Percentiles rank a stretch among this genome's conserved stretches.
Conservation (phyloP, 768 basidiomycete species). For the Xanthoconium stramineum region DNA sequence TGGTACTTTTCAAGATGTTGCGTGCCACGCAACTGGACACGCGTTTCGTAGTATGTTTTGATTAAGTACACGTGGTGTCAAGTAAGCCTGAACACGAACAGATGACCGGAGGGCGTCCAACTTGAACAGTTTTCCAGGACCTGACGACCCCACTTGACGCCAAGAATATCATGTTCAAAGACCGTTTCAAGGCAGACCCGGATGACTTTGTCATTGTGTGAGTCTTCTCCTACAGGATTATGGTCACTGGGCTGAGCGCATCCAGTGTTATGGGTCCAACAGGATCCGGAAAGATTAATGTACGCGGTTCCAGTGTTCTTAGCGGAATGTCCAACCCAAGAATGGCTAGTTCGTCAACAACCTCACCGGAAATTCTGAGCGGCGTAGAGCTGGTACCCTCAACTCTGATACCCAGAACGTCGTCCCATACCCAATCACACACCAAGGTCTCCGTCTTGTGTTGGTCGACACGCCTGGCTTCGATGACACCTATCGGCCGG, state of each 20-base stretch:
- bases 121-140: too few relatives aligned
- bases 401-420: slow-evolving; percentile 9
- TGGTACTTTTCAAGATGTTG: too few relatives aligned
- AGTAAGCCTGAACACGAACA: too few relatives aligned
- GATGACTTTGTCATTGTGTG: slow-evolving; percentile 16
- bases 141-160: not conserved
- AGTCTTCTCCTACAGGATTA: not conserved
- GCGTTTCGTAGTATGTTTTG: too few relatives aligned
- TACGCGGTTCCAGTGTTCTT: slow-evolving; percentile 5
- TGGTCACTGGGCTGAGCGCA: not conserved
- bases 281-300: slow-evolving; percentile 25
- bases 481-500: slow-evolving; percentile 16
- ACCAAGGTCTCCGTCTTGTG: not conserved
- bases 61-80: too few relatives aligned
- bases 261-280: slow-evolving; percentile 26
- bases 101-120: too few relatives aligned
- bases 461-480: slow-evolving; percentile 21
- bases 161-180: not conserved
- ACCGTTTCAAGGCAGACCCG: slow-evolving; percentile 5
- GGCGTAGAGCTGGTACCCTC: not conserved
- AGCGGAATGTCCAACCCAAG: not conserved
- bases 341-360: slow-evolving; percentile 12
- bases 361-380: slow-evolving; percentile 1
- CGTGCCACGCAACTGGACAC: too few relatives aligned
- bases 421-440: not conserved